A percentile compares a stretch with the other conserved stretches of the same genome.
phyloP scores from a whole-genome alignment of 2,329 filamentous ascomycete species.

The Magnaporthiopsis rhizophila region DNA sequence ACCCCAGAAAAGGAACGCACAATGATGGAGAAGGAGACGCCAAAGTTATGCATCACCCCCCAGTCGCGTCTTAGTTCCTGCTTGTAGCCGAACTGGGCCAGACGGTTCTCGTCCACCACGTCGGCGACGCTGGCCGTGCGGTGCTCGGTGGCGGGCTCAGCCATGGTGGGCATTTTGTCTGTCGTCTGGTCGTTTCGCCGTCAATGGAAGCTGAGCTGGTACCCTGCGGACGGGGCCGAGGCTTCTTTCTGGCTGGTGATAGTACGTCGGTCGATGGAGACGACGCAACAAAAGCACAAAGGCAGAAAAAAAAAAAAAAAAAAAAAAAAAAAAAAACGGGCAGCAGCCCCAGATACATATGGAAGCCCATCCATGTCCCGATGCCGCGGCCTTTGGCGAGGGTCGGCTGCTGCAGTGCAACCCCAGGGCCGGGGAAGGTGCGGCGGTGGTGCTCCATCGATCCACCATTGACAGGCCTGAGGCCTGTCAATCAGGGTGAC shows the following conservation, averaged over 20 bases:
- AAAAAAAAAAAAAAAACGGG: neutral
- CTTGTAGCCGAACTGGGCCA: conserved; percentile 51
- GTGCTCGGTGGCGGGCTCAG: conserved; percentile 18
- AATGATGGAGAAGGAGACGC: conserved; percentile 54
- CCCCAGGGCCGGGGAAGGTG: too few species aligned
- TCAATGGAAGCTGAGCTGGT: neutral
- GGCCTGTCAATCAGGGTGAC: neutral
- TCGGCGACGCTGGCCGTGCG: conserved; percentile 17
- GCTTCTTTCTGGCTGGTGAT: neutral
- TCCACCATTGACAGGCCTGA: too few species aligned
- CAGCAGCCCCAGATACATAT: neutral
- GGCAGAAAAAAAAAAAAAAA: neutral
- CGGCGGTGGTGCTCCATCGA: neutral
- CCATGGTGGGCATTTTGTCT: conserved; percentile 9
- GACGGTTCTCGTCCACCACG: conserved; percentile 38
- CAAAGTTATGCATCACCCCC: conserved; percentile 52
- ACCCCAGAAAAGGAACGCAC: conserved; percentile 23
- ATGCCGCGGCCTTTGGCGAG: neutral
- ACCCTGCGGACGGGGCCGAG: too few species aligned
- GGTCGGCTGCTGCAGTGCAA: neutral
- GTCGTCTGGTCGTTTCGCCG: neutral
- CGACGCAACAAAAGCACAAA: neutral
- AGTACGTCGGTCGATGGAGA: neutral
- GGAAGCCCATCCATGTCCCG: too few species aligned
- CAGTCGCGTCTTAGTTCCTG: conserved; percentile 51